These are phyloP conservation scores for Periconia sp. DNA, from an alignment of 2,329 filamentous ascomycete genomes.

Conservation along the genomic window DNA sequence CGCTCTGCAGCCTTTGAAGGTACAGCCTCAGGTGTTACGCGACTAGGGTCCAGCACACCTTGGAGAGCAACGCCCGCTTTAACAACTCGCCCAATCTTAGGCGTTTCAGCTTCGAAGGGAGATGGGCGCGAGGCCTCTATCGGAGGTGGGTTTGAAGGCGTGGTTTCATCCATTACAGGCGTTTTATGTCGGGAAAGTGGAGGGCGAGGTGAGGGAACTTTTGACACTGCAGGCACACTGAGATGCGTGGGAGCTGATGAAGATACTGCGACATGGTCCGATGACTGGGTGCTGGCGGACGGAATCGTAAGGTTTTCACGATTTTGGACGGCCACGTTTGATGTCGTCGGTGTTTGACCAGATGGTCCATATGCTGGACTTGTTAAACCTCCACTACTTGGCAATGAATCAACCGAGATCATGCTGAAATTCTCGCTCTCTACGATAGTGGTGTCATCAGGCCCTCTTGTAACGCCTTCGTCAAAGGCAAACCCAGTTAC, in stretches of 20 bases:
- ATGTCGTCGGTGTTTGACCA: slow-evolving; percentile 5
- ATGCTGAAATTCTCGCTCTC: slow-evolving; percentile 55
- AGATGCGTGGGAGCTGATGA: slow-evolving; percentile 10
- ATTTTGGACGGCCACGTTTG: slow-evolving; percentile 14
- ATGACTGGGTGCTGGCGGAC: background rate
- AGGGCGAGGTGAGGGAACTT: slow-evolving; percentile 15
- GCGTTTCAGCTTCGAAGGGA: slow-evolving; percentile 29
- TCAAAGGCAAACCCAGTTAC: slow-evolving; percentile 30
- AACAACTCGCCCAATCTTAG: slow-evolving; percentile 37
- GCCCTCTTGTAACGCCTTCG: slow-evolving; percentile 35
- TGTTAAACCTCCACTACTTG: slow-evolving; percentile 31
- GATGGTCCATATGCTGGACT: slow-evolving; percentile 24
- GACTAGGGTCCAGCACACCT: slow-evolving; percentile 35
- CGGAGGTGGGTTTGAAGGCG: slow-evolving; percentile 33
- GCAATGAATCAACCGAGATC: slow-evolving; percentile 52
- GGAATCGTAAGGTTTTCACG: slow-evolving; percentile 14
- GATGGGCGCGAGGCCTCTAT: slow-evolving; percentile 21
- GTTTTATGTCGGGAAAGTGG: slow-evolving; percentile 26
- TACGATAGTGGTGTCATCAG: slow-evolving; percentile 50
- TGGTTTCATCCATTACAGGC: slow-evolving; percentile 27
- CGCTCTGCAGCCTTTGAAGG: slow-evolving; percentile 20
- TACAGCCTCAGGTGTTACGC: slow-evolving; percentile 24
- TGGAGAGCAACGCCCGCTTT: slow-evolving; percentile 43
- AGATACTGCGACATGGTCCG: slow-evolving; percentile 2
- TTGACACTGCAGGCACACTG: slow-evolving; percentile 2